A percentile compares a stretch with the other conserved stretches of the same genome.
phyloP scores from a whole-genome alignment of 345 rosid species.

The Linum usitatissimum region DNA sequence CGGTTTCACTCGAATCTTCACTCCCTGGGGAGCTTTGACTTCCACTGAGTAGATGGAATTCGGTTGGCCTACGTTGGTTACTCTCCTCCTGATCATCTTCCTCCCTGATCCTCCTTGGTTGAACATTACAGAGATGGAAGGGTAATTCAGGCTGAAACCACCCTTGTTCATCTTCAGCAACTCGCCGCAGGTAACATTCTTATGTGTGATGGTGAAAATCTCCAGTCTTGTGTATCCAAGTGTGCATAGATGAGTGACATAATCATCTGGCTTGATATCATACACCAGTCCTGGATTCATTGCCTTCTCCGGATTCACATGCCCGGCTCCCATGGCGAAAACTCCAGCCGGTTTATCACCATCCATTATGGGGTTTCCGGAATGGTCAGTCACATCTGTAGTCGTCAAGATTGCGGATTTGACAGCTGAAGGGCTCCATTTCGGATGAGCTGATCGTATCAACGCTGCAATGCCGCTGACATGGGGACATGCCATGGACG shows the following conservation, averaged over 20 bases:
- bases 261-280: constrained; percentile 58
- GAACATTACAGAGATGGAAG: constrained; percentile 63
- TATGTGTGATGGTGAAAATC: constrained; percentile 59
- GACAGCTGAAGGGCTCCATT: constrained; percentile 80
- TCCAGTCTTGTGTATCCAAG: constrained; percentile 56
- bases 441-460: constrained; percentile 55
- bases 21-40: constrained; percentile 49
- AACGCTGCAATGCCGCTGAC: constrained; percentile 74
- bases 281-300: constrained; percentile 73
- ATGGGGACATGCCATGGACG: constrained; percentile 98
- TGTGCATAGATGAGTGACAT: constrained; percentile 68
- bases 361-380: constrained; percentile 58
- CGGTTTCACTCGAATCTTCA: constrained; percentile 51
- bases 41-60: constrained; percentile 54
- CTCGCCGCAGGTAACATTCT: constrained; percentile 49
- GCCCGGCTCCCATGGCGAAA: constrained; percentile 80
- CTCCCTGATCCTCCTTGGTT: constrained; percentile 34
- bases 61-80: constrained; percentile 73
- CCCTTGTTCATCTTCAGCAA: constrained; percentile 25
- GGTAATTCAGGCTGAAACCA: constrained; percentile 77
- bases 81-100: constrained; percentile 42
- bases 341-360: constrained; percentile 47
- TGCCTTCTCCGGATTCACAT: constrained; percentile 69
- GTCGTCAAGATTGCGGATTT: constrained; percentile 93
- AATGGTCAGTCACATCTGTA: constrained; percentile 53